Evolutionary conservation across 2,329 filamentous ascomycete species (phyloP).

Genomic region (Colletotrichum australisinense): DNA sequence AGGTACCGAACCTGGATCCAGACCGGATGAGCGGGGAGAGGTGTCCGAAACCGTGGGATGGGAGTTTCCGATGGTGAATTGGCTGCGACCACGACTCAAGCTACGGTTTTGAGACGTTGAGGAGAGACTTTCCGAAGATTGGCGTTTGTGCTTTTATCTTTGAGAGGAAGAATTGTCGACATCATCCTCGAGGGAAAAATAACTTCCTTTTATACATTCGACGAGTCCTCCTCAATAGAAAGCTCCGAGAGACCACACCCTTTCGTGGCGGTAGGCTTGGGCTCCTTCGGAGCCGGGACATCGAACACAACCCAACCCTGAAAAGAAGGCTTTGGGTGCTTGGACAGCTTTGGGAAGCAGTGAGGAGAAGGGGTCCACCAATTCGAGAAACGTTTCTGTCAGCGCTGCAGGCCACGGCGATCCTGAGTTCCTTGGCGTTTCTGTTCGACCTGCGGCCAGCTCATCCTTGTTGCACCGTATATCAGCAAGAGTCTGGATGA

Average conservation of each 20-base stretch:
- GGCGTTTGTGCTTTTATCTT: background rate
- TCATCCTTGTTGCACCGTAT: conserved; percentile 8
- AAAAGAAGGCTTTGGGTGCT: background rate
- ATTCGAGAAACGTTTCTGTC: conserved; percentile 28
- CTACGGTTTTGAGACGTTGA: background rate
- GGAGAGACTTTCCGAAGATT: background rate
- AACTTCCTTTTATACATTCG: conserved; percentile 10
- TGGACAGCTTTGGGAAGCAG: conserved; percentile 1
- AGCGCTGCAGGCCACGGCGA: conserved; percentile 22
- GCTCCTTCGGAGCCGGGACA: background rate
- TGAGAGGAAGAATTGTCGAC: background rate
- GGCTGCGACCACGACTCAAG: conserved; percentile 17
- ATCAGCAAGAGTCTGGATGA: background rate
- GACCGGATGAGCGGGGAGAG: conserved; percentile 23
- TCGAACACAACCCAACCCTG: conserved; percentile 11
- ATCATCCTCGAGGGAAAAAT: background rate
- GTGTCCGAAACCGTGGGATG: conserved; percentile 21
- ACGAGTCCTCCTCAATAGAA: background rate
- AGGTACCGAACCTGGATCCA: conserved; percentile 6
- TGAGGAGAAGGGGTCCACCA: conserved; percentile 12
- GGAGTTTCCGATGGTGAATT: conserved; percentile 19
- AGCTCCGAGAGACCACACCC: background rate
- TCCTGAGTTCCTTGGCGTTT: conserved; percentile 8
- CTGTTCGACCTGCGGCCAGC: background rate
- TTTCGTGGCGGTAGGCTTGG: background rate